Base-by-base conservation (phyloP, 2,329 filamentous ascomycete genomes). In the Herpotrichia juniperi region DNA sequence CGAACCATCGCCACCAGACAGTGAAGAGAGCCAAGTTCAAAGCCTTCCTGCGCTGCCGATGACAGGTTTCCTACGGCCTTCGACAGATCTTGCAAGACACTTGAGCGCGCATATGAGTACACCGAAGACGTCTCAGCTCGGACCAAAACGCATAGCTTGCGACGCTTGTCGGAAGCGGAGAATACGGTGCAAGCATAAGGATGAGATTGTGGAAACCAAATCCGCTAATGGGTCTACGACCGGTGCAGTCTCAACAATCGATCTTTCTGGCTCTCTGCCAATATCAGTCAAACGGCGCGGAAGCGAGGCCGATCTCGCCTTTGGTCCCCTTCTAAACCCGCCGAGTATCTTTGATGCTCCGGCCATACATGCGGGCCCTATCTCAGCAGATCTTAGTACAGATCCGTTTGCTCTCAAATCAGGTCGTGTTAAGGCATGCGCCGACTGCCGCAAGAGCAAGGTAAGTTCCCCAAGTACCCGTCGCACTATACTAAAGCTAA, bases 371-470 rank as follows among this genome's bases (percentile, higher is more conserved):
- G 64, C 64, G 32, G 61, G 62, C 2, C 64, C 63, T 59, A 74
- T 64, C 34, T 66, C 69, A 68, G 64, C 63, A 21, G 69, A 72
- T 43, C 58, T 67, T n/a, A 66, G 65, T 19, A 59, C 60, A n/a
- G 72, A 75, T 37, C 66, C 74, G 54, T 62, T 73, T 54, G 71
- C 81, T 53, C 78, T 76, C 40, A 80, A 84, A 71, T 83, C 84
- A 66, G 79, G 83, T 53, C 73, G 85, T 61, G 86, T 80, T 62
- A 87, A 87, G 69, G 85, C 85, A 37, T 88, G 85, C 66, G 79
- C 84, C 52, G 84, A 87, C 61, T 88, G 85, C 70, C 81, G 85
- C 40, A 87, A 86, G 68, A 87, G 84, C 78, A 87, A 87, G 79
- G 85, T 86, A 67, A 70, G 80, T 72, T 34, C 21, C 12, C 17